Evolutionary conservation across 169 alveolate species (phyloP).

Genomic region (Plasmodium gonderi): DNA sequence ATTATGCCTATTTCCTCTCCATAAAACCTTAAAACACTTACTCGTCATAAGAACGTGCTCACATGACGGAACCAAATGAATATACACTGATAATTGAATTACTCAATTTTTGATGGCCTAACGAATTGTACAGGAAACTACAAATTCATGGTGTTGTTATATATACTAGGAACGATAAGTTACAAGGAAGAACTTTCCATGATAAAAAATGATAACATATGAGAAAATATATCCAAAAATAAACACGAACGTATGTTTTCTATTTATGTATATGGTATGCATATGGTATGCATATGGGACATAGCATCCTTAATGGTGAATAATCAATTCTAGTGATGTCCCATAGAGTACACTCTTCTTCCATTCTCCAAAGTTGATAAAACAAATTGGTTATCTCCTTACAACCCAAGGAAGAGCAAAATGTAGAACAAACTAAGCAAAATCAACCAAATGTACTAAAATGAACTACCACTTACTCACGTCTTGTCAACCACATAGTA

Average conservation of each 20-base stretch:
- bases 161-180: background rate
- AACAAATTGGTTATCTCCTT: background rate
- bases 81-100: background rate
- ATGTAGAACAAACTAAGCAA: too few relatives aligned
- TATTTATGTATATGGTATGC: too few relatives aligned
- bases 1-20: background rate
- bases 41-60: background rate
- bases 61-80: background rate
- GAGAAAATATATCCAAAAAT: too few relatives aligned
- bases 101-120: background rate
- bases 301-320: background rate
- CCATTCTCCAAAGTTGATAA: background rate
- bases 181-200: background rate
- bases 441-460: too few relatives aligned
- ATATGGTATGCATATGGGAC: background rate
- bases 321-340: background rate
- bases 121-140: too few relatives aligned
- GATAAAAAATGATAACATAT: slow-evolving; percentile 13
- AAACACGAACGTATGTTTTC: too few relatives aligned
- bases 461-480: background rate
- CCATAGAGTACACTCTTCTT: background rate
- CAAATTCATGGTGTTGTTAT: too few relatives aligned
- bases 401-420: background rate
- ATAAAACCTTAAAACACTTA: background rate
- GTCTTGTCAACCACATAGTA: background rate